A percentile compares a stretch with the other conserved stretches of the same genome.
Conservation (phyloP, 305 asterid species). For the Plantago lanceolata region DNA sequence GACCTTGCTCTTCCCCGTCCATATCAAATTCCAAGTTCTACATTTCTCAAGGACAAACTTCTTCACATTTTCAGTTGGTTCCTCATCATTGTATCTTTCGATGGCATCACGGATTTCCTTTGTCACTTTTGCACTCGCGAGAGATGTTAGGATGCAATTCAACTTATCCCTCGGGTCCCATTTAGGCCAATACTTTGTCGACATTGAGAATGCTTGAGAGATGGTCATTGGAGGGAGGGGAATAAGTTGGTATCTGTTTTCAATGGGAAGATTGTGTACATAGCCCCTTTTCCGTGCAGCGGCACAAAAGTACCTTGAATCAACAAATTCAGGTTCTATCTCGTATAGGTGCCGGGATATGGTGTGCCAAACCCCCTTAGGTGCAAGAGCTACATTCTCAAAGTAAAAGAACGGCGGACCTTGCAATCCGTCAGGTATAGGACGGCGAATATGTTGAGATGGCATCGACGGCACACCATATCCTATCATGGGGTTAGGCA, state of each 20-base stretch:
- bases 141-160: constrained; percentile 73
- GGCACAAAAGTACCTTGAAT: constrained; percentile 75
- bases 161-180: constrained; percentile 75
- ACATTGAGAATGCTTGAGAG: constrained; percentile 64
- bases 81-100: constrained; percentile 46
- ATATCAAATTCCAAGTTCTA: constrained; percentile 78
- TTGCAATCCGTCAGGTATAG: constrained; percentile 48
- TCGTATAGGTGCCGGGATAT: constrained; percentile 60
- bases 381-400: constrained; percentile 87
- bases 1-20: constrained; percentile 82
- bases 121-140: constrained; percentile 69
- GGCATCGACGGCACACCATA: constrained; percentile 55
- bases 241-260: constrained; percentile 57
- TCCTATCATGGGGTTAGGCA: constrained; percentile 88
- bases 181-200: constrained; percentile 84
- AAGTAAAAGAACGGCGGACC: constrained; percentile 85
- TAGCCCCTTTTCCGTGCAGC: constrained; percentile 84
- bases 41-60: constrained; percentile 53
- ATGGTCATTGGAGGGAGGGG: constrained; percentile 79
- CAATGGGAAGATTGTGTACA: constrained; percentile 68
- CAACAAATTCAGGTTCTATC: constrained; percentile 77
- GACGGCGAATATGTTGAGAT: constrained; percentile 33
- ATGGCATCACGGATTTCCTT: constrained; percentile 60
- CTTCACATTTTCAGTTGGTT: constrained; percentile 53
- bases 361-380: constrained; percentile 88